Percentiles rank a stretch among this genome's conserved stretches.
Conservation (phyloP, 345 rosid species). For the Microcos paniculata region DNA sequence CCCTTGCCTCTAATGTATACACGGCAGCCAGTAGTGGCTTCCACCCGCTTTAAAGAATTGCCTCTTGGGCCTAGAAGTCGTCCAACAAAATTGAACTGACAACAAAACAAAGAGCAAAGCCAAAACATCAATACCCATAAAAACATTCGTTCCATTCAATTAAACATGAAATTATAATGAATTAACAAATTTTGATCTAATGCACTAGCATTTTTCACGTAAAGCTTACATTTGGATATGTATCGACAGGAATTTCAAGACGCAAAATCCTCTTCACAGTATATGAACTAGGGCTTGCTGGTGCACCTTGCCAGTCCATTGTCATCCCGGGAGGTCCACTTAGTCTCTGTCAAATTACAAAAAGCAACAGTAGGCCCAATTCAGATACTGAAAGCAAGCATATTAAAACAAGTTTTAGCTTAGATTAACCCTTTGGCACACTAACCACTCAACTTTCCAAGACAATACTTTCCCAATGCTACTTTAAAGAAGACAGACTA, state of each 20-base stretch:
- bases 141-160: background rate
- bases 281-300: constrained; percentile 92
- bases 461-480: background rate
- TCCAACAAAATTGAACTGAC: constrained; percentile 96
- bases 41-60: constrained; percentile 95
- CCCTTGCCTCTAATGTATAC: constrained; percentile 98
- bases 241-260: constrained; percentile 96
- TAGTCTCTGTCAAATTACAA: constrained; percentile 56
- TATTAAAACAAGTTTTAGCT: background rate
- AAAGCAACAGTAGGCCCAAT: background rate
- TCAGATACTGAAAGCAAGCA: constrained; percentile 10
- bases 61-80: constrained; percentile 98
- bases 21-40: constrained; percentile 98
- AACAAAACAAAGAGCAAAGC: constrained; percentile 11
- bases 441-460: background rate
- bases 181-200: background rate
- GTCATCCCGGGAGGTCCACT: constrained; percentile 92
- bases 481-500: background rate
- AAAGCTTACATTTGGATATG: constrained; percentile 65
- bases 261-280: constrained; percentile 95
- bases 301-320: constrained; percentile 99
- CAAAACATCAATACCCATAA: constrained; percentile 3
- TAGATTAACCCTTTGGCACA: background rate
- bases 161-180: constrained; percentile 1
- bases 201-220: background rate